Percentiles rank a stretch among this genome's conserved stretches.
These are phyloP conservation scores for Dendrostoma leiphaemia DNA, from an alignment of 2,329 filamentous ascomycete genomes.

Conservation along the genomic window DNA sequence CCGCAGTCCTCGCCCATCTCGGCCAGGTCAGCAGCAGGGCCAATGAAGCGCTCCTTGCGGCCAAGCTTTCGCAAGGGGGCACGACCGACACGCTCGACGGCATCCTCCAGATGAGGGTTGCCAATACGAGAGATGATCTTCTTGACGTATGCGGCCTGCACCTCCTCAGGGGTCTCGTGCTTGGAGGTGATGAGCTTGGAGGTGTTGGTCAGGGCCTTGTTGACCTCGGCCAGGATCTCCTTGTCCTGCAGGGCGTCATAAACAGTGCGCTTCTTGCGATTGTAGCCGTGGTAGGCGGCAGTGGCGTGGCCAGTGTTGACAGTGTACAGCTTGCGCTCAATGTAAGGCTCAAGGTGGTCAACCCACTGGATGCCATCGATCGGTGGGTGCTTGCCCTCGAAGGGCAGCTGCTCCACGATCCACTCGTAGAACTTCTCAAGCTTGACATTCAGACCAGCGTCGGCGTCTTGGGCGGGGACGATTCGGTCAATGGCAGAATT, in stretches of 20 bases:
- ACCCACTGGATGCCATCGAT: conserved; percentile 94
- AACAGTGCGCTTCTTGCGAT: conserved; percentile 81
- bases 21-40: conserved; percentile 84
- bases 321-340: conserved; percentile 98
- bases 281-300: conserved; percentile 91
- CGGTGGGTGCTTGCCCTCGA: conserved; percentile 68
- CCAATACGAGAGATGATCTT: conserved; percentile 91
- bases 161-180: conserved; percentile 71
- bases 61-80: conserved; percentile 91
- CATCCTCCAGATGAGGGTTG: conserved; percentile 90
- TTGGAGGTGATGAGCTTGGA: conserved; percentile 82
- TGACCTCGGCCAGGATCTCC: conserved; percentile 76
- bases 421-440: conserved; percentile 99
- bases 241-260: conserved; percentile 83
- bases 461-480: conserved; percentile 81
- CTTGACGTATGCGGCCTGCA: conserved; percentile 84
- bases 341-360: conserved; percentile 86
- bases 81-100: conserved; percentile 91
- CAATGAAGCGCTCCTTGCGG: conserved; percentile 94
- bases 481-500: conserved; percentile 99
- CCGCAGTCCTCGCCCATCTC: conserved; percentile 73
- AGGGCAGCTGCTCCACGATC: conserved; percentile 89
- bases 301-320: conserved; percentile 98
- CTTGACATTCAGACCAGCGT: conserved; percentile 83
- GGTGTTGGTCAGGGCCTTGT: conserved; percentile 79